Base-by-base conservation (phyloP, 495 filamentous ascomycete species). In the Penicillium lagena region DNA sequence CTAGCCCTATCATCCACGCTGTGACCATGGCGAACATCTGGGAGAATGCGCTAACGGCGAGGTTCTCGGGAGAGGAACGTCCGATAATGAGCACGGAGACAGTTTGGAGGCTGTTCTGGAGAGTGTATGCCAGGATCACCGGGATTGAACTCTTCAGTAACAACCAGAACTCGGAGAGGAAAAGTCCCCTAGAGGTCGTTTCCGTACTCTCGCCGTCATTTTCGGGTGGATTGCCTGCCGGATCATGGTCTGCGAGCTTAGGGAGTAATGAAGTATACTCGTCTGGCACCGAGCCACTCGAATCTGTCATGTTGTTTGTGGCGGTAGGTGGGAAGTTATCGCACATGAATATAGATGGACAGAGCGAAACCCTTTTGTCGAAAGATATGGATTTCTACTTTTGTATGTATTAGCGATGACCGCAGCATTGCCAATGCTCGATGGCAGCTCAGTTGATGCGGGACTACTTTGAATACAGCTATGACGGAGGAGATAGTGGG, bases 1-100 rank as follows among this genome's bases (percentile, higher is more conserved):
- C 90, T 4, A 96, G 72, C 0, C 83, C 90, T 54, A 96, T 86
- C 40, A 96, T 73, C 90, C 90, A 95, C 1, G 77, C 90, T 1
- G 87, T 91, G 9, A 87, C 80, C 83, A 89, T 87, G 34, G 90
- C 90, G 50, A 95, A 96, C 90, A 95, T 90, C 66, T 91, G 88
- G 1, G 85, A 85, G 63, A 95, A 95, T 8, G 90, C 89, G 7
- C 86, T 84, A 0, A 86, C 86, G 2, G 90, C 85, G 8, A 96
- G 70, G 13, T 88, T 80, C 59, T 91, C 81, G 1, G 90, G 86
- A 1, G 84, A 89, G 8, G 87, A 70, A 9, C 88, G 80, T 14
- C 90, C 90, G 13, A 89, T 87, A 12, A 95, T 83, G 29, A 96
- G 64, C 6, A 95, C 86, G 0, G 89, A 93, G 13, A 86, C 59